Evolutionary conservation across 2,329 filamentous ascomycete species (phyloP).

Genomic region (Rhinocladiella mackenziei): DNA sequence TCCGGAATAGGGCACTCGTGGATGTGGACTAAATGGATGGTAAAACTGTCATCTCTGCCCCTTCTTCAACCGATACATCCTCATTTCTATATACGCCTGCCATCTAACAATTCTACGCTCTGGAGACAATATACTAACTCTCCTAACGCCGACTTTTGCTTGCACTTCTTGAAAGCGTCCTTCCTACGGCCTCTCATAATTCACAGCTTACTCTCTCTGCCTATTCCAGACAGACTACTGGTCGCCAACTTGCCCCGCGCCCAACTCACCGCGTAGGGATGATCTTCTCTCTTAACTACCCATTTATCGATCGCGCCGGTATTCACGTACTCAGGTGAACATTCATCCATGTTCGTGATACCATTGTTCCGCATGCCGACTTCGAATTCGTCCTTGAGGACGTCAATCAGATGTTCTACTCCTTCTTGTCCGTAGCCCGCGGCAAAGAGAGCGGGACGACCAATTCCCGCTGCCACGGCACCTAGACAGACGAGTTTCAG

Average conservation of each 20-base stretch:
- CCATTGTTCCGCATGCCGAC: conserved; percentile 48
- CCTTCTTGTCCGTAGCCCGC: conserved; percentile 54
- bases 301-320: conserved; percentile 50
- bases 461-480: conserved; percentile 53
- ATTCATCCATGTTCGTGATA: conserved; percentile 44
- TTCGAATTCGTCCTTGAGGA: conserved; percentile 47
- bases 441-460: conserved; percentile 52
- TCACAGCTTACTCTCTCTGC: conserved; percentile 15
- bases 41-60: no score
- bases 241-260: conserved; percentile 6
- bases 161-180: not conserved
- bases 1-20: no score
- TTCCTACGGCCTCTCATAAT: not conserved
- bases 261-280: conserved; percentile 41
- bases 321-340: conserved; percentile 44
- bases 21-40: no score
- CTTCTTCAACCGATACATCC: no score
- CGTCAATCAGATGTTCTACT: conserved; percentile 52
- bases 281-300: conserved; percentile 39
- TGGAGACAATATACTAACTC: no score
- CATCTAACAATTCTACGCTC: no score
- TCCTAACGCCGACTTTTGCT: no score
- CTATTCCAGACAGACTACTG: conserved; percentile 2
- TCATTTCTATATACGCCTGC: no score
- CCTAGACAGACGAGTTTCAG: conserved; percentile 54